phyloP scores from a whole-genome alignment of 495 filamentous ascomycete genomes.

The Patellaria atrata region DNA sequence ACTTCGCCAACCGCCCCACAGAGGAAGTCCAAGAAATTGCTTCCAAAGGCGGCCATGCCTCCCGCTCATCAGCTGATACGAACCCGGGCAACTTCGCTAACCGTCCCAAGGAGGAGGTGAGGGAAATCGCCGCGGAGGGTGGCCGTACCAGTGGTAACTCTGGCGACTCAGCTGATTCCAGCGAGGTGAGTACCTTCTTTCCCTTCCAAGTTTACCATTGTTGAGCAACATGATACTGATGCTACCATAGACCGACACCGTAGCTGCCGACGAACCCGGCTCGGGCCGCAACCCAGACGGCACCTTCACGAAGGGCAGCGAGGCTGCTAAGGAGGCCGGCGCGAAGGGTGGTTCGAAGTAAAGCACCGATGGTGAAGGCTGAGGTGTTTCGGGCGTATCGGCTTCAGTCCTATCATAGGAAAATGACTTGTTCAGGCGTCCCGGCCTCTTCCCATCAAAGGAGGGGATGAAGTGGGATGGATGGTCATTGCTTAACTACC shows the following conservation, averaged over 20 bases:
- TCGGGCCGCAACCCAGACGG: conserved; percentile 17
- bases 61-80: conserved; percentile 16
- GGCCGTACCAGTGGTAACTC: conserved; percentile 6
- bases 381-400: too few relatives aligned
- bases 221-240: too few relatives aligned
- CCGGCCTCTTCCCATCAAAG: too few relatives aligned
- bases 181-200: conserved; percentile 2
- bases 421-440: too few relatives aligned
- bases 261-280: not conserved
- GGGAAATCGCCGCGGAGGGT: conserved; percentile 23
- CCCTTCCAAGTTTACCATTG: too few relatives aligned
- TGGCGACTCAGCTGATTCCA: conserved; percentile 1
- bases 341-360: too few relatives aligned
- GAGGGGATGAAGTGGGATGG: too few relatives aligned
- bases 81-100: conserved; percentile 29
- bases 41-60: conserved; percentile 11
- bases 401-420: too few relatives aligned
- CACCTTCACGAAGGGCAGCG: conserved; percentile 18
- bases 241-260: too few relatives aligned
- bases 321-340: conserved; percentile 20
- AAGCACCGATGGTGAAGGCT: too few relatives aligned
- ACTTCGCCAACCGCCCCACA: conserved; percentile 2
- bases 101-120: conserved; percentile 24
- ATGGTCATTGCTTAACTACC: too few relatives aligned
- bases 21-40: conserved; percentile 9